Conservation (phyloP, 768 basidiomycete species). For the Tremella mesenterica region DNA sequence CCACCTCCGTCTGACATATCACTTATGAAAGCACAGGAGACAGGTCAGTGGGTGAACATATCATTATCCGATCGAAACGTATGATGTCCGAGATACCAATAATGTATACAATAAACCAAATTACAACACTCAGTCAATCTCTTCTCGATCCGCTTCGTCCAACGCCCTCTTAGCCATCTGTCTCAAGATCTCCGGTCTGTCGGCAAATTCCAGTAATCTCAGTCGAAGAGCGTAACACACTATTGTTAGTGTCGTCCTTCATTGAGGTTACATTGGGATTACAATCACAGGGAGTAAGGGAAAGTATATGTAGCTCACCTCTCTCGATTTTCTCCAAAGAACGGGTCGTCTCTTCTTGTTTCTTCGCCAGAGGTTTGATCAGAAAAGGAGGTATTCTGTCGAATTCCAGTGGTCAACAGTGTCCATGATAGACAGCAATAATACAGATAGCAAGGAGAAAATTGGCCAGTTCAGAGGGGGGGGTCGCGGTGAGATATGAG, state of each 20-base stretch:
- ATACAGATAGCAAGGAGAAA: not conserved
- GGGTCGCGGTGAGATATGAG: not conserved
- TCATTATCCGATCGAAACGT: no score
- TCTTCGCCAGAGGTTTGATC: conserved; percentile 56
- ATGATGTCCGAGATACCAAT: not conserved
- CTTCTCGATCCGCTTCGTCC: conserved; percentile 30
- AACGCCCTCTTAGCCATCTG: conserved; percentile 41
- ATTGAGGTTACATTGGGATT: not conserved
- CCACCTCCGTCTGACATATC: no score
- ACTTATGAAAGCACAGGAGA: no score
- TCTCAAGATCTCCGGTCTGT: conserved; percentile 39
- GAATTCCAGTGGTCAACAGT: conserved; percentile 54
- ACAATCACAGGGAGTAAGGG: not conserved
- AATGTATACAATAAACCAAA: not conserved
- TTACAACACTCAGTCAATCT: no score
- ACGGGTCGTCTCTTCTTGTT: conserved; percentile 72
- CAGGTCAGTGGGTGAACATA: no score
- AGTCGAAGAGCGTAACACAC: conserved; percentile 42
- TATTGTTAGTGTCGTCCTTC: conserved; percentile 6
- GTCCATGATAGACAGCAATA: no score
- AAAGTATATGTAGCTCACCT: conserved; percentile 50
- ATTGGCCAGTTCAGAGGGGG: no score
- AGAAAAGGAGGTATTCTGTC: conserved; percentile 57
- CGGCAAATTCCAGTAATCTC: conserved; percentile 39
- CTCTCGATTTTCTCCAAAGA: conserved; percentile 94